These are phyloP conservation scores for Kluyveromyces starmeri DNA, from an alignment of 805 yeast genomes.

Conservation along the genomic window DNA sequence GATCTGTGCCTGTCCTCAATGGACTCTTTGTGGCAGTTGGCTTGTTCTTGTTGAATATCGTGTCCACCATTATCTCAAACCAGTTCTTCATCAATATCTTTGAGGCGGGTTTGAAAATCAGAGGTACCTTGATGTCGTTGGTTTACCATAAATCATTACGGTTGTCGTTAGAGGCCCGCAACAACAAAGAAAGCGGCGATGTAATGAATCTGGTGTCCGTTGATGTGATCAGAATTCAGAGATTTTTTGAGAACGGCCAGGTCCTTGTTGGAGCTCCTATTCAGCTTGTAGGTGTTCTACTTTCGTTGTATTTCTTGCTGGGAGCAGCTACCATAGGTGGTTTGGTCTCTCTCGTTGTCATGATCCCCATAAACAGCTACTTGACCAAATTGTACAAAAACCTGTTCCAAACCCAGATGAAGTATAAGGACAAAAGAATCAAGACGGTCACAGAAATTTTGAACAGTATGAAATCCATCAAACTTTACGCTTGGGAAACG, in stretches of 20 bases:
- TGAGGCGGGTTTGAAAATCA: conserved; percentile 56
- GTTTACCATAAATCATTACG: conserved; percentile 62
- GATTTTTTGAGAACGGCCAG: conserved; percentile 45
- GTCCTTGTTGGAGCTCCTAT: conserved; percentile 51
- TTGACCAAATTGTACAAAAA: conserved; percentile 38
- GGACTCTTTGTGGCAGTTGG: conserved; percentile 57
- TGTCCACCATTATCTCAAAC: conserved; percentile 56
- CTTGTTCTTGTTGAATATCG: conserved; percentile 54
- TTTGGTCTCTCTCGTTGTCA: conserved; percentile 39
- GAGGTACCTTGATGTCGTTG: conserved; percentile 57
- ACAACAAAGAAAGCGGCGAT: conserved; percentile 61
- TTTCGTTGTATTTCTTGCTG: conserved; percentile 45
- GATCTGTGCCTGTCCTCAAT: conserved; percentile 38
- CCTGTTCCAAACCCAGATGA: conserved; percentile 49
- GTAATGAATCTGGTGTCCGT: conserved; percentile 72
- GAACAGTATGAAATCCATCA: conserved; percentile 52
- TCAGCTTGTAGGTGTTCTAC: conserved; percentile 42
- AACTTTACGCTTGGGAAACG: conserved; percentile 61
- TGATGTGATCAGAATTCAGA: conserved; percentile 60
- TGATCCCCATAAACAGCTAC: conserved; percentile 49
- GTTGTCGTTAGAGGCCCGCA: conserved; percentile 58
- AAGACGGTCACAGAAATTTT: conserved; percentile 51
- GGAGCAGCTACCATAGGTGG: conserved; percentile 57
- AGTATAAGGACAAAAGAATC: conserved; percentile 51
- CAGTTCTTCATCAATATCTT: conserved; percentile 53